Base-by-base conservation (phyloP, 345 rosid species). In the Camelina laxa region DNA sequence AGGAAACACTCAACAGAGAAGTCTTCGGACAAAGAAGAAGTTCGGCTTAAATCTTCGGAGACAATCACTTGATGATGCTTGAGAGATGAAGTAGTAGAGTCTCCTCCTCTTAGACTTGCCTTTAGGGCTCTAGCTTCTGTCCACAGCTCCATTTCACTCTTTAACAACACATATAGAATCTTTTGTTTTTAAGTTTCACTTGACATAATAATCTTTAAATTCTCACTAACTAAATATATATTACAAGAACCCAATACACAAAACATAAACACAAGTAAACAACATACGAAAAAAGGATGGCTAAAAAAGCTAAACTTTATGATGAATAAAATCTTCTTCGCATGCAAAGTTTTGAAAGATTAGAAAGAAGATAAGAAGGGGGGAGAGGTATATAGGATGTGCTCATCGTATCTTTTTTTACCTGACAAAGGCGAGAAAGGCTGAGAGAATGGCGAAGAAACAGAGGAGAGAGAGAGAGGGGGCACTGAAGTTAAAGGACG, bases 1-100 rank as follows among this genome's bases (percentile, higher is more conserved):
- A 90, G 75, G 79, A 90, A 87, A 65, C 88, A 83, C 30, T 90
- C 96, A 48, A 90, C 88, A 2, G 92, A 83, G 76, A 88, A 88
- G 71, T 88, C 92, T 30, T 88, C 96, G 3, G 56, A 2, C 27
- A 13, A 70, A 57, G 72, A 65, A 30, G 72, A 76, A 11, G 70
- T 81, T 9, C 68, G 59, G 61, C 44, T 31, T 1, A 82, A 41
- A 69, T 90, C 90, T 6, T 87, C 90, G 0, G 69, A 49, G 27
- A 54, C 45, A 41, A 49, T 77, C 21, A 81, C 86, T 2, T 79
- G 88, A 11, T 67, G 16, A 35, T 72, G 31, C 39, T 72, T 80
- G 60, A 65, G 1, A 3, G 61, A 30, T 6, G 30, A 27, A 27
- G 38, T 65, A 12, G 45, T 65, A 41, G 81, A 55, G 67, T 90